These are phyloP conservation scores for Amanita exitialis DNA, from an alignment of 768 basidiomycete genomes.

Conservation along the genomic window DNA sequence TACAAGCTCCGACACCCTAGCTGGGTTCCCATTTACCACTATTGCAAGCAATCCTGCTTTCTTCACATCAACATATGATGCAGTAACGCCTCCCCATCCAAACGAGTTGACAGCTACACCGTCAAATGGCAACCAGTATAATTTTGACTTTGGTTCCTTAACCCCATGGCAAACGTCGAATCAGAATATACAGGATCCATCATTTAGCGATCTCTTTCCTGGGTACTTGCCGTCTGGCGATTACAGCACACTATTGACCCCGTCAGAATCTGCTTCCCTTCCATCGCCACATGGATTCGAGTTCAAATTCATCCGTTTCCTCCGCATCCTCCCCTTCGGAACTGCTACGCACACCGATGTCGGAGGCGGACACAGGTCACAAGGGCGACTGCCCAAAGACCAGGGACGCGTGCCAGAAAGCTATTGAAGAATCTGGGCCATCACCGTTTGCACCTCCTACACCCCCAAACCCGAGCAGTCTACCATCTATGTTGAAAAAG, in stretches of 20 bases:
- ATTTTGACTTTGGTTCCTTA: conserved; percentile 35
- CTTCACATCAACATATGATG: conserved; percentile 57
- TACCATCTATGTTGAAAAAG: conserved; percentile 21
- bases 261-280: neutral
- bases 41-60: conserved; percentile 79
- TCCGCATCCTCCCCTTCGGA: conserved; percentile 26
- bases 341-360: conserved; percentile 1
- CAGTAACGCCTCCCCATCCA: conserved; percentile 18
- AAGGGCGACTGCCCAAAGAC: conserved; percentile 40
- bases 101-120: neutral
- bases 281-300: conserved; percentile 13
- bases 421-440: conserved; percentile 42
- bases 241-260: neutral
- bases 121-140: conserved; percentile 24
- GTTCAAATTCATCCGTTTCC: conserved; percentile 23
- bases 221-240: conserved; percentile 7
- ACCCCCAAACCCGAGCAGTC: conserved; percentile 16
- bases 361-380: conserved; percentile 2
- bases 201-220: conserved; percentile 36
- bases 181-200: conserved; percentile 20
- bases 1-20: conserved; percentile 32
- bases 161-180: conserved; percentile 31
- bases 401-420: conserved; percentile 36
- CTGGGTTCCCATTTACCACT: conserved; percentile 55
- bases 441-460: conserved; percentile 44